Evolutionary conservation across 1,139 yeast species (phyloP).

Genomic region (Geotrichum klebahnii): DNA sequence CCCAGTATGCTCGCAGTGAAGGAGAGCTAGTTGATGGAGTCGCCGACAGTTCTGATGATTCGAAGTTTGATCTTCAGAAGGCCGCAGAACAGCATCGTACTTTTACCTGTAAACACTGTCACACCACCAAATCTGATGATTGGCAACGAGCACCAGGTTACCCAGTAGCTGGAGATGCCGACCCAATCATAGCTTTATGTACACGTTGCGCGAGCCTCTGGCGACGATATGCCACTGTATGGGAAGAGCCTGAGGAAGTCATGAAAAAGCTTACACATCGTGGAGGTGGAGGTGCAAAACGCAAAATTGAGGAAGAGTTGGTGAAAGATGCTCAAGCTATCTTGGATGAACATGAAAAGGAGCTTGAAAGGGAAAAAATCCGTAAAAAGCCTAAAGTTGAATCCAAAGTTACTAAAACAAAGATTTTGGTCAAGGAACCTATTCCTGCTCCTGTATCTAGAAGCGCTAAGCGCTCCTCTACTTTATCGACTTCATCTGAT

Average conservation of each 20-base stretch:
- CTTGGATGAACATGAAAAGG: slow-evolving; percentile 19
- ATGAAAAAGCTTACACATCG: slow-evolving; percentile 47
- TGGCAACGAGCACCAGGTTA: slow-evolving; percentile 76
- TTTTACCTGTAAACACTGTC: slow-evolving; percentile 64
- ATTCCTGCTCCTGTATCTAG: not conserved
- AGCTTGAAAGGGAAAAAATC: slow-evolving; percentile 24
- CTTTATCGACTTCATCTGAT: slow-evolving; percentile 4
- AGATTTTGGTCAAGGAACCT: too few relatives aligned
- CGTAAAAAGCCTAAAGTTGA: slow-evolving; percentile 2
- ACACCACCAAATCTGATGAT: slow-evolving; percentile 49
- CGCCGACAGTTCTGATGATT: slow-evolving; percentile 68
- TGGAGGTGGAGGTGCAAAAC: slow-evolving; percentile 52
- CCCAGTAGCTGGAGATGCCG: slow-evolving; percentile 41
- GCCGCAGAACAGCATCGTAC: slow-evolving; percentile 40
- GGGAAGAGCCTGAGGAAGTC: slow-evolving; percentile 79
- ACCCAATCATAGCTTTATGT: slow-evolving; percentile 59
- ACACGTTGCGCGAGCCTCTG: slow-evolving; percentile 83
- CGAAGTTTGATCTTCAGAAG: slow-evolving; percentile 57
- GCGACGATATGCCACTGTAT: slow-evolving; percentile 84
- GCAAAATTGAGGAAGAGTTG: slow-evolving; percentile 67
- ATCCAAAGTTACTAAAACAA: not conserved
- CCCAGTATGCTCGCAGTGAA: slow-evolving; percentile 30
- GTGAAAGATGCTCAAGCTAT: slow-evolving; percentile 61
- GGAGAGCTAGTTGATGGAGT: slow-evolving; percentile 44
- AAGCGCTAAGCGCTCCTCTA: not conserved